A percentile compares a stretch with the other conserved stretches of the same genome.
phyloP scores from a whole-genome alignment of 805 yeast species.

The Ogataea pilisensis region DNA sequence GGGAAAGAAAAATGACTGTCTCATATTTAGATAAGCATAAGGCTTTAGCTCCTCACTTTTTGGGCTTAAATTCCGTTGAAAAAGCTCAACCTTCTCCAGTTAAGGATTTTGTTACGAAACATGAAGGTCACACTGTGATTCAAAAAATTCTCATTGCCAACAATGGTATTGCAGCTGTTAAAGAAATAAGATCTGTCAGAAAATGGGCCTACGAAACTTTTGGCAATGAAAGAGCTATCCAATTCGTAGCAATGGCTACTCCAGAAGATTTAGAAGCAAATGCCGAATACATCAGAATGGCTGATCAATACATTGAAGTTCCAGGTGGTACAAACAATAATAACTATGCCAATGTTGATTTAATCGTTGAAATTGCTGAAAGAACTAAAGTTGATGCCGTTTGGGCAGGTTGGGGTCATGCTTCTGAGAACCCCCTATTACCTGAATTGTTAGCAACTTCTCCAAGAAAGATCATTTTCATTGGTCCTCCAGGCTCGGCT shows the following conservation, averaged over 20 bases:
- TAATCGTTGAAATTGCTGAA: conserved; percentile 96
- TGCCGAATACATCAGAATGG: conserved; percentile 98
- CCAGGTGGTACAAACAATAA: conserved; percentile 99
- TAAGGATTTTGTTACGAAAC: conserved; percentile 77
- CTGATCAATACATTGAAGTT: conserved; percentile 96
- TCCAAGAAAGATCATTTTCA: conserved; percentile 82
- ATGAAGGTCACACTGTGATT: conserved; percentile 95
- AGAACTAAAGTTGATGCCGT: conserved; percentile 96
- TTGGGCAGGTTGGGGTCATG: conserved; percentile 99
- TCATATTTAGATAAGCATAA: conserved; percentile 21
- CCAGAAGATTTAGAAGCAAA: conserved; percentile 98
- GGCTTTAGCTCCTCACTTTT: conserved; percentile 65
- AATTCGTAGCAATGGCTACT: conserved; percentile 97
- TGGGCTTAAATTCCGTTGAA: conserved; percentile 76
- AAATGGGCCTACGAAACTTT: conserved; percentile 99
- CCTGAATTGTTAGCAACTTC: conserved; percentile 96
- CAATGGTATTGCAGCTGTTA: conserved; percentile 99
- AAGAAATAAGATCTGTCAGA: conserved; percentile 94
- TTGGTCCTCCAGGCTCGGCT: conserved; percentile 99
- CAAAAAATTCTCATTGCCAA: conserved; percentile 88
- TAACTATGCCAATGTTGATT: conserved; percentile 96
- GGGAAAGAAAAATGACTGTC: conserved; percentile 15
- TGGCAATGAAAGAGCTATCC: conserved; percentile 89
- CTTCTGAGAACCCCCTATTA: conserved; percentile 93
- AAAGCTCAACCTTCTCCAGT: conserved; percentile 74